These are phyloP conservation scores for Lactarius vividus DNA, from an alignment of 768 basidiomycete species.

Conservation along the genomic window DNA sequence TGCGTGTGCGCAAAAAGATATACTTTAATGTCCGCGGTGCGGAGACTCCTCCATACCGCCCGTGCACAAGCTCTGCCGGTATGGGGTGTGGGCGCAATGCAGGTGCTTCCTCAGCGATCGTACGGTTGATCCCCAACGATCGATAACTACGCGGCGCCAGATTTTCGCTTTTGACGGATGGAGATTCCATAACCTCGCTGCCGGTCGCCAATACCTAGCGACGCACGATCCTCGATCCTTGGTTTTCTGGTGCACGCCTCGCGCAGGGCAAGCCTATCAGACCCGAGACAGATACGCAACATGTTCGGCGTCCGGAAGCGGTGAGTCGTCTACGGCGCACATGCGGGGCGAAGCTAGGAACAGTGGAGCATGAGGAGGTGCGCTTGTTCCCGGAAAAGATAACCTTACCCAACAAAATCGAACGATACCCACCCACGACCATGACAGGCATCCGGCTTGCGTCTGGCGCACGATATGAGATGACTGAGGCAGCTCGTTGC, in stretches of 20 bases:
- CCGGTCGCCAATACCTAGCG: background rate
- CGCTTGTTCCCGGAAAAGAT: background rate
- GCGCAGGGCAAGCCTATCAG: background rate
- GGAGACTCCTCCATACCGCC: background rate
- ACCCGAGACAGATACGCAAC: background rate
- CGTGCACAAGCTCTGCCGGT: background rate
- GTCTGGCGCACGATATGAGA: background rate
- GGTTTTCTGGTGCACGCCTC: background rate
- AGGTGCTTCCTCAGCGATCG: background rate
- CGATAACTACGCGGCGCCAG: background rate
- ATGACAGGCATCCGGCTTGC: background rate
- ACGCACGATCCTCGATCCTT: background rate
- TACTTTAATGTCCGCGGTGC: background rate
- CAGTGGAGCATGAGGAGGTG: background rate
- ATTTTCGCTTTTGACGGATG: background rate
- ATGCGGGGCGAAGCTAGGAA: background rate
- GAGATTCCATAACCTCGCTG: background rate
- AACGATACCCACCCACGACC: background rate
- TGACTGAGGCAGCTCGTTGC: background rate
- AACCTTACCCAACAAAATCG: background rate
- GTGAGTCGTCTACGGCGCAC: background rate
- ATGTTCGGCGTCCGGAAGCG: background rate
- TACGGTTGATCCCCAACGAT: slow-evolving; percentile 1
- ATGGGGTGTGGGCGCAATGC: background rate
- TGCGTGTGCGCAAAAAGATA: background rate